Evolutionary conservation across 768 basidiomycete genomes (phyloP).

Genomic region (Suillus hirtellus): DNA sequence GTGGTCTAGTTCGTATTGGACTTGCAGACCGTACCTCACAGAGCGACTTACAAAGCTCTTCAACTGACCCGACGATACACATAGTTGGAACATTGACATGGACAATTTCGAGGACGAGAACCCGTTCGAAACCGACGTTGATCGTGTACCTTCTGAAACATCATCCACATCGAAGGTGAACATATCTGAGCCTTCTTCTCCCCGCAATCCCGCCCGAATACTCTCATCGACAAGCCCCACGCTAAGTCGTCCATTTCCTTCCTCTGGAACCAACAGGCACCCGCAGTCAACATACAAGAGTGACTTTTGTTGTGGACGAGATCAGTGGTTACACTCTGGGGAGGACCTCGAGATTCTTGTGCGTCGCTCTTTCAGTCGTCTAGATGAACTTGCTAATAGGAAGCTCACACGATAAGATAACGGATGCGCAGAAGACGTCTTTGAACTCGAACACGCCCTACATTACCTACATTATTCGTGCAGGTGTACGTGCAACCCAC

Average conservation of each 20-base stretch:
- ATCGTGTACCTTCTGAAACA: slow-evolving; percentile 36
- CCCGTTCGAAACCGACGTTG: slow-evolving; percentile 55
- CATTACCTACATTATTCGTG: slow-evolving; percentile 90
- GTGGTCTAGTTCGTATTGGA: background rate
- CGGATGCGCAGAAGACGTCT: slow-evolving; percentile 93
- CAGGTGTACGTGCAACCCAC: slow-evolving; percentile 60
- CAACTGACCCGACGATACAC: background rate
- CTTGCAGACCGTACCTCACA: background rate
- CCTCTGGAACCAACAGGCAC: slow-evolving; percentile 56
- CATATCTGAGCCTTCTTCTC: slow-evolving; percentile 57
- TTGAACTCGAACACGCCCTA: slow-evolving; percentile 87
- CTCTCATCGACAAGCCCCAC: slow-evolving; percentile 49
- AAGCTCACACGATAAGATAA: slow-evolving; percentile 58
- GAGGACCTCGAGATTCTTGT: slow-evolving; percentile 83
- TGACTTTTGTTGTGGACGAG: slow-evolving; percentile 77
- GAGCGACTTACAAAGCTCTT: background rate
- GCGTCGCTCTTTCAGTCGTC: slow-evolving; percentile 27
- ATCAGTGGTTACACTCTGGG: slow-evolving; percentile 77
- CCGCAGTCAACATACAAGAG: slow-evolving; percentile 60
- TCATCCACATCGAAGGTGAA: slow-evolving; percentile 39
- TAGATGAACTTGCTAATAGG: slow-evolving; percentile 13
- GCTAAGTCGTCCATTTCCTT: slow-evolving; percentile 46
- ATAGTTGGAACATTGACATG: slow-evolving; percentile 17
- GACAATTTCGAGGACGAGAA: slow-evolving; percentile 63
- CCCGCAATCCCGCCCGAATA: slow-evolving; percentile 42